Conservation (phyloP, 2,329 filamentous ascomycete genomes). For the Sclerotiophoma versabilis region DNA sequence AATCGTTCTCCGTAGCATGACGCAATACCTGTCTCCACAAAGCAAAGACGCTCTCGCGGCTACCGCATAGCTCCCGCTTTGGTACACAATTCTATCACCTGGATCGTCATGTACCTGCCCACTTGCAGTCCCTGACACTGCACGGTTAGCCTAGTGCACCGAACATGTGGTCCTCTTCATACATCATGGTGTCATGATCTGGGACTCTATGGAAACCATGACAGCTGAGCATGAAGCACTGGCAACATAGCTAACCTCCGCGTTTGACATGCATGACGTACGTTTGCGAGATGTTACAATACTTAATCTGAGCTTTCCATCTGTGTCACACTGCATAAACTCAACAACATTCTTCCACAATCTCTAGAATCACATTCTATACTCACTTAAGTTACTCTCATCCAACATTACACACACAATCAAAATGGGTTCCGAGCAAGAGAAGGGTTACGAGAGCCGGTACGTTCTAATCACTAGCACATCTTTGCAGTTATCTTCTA, state of each 20-base stretch:
- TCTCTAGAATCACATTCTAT: background rate
- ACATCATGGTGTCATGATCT: conserved; percentile 34
- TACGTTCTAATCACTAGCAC: background rate
- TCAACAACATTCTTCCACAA: background rate
- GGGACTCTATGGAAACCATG: conserved; percentile 11
- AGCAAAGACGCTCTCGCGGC: conserved; percentile 1
- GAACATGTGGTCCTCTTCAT: background rate
- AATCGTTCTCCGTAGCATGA: conserved; percentile 4
- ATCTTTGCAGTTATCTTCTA: no score
- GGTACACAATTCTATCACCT: conserved; percentile 12
- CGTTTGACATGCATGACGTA: conserved; percentile 21
- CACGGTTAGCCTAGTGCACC: conserved; percentile 11
- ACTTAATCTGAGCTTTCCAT: conserved; percentile 18
- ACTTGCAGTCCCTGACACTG: conserved; percentile 10
- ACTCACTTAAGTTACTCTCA: background rate
- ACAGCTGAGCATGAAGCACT: conserved; percentile 2
- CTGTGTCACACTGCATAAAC: background rate
- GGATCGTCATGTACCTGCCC: conserved; percentile 24
- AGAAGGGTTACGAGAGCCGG: conserved; percentile 19
- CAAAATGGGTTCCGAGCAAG: conserved; percentile 38
- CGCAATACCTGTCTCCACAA: background rate
- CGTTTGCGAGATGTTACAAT: background rate
- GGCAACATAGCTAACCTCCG: background rate
- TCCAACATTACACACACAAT: background rate
- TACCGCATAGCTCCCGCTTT: conserved; percentile 23